These are phyloP conservation scores for Picea glauca DNA, from an alignment of 75 land plant species.

Conservation along the genomic window DNA sequence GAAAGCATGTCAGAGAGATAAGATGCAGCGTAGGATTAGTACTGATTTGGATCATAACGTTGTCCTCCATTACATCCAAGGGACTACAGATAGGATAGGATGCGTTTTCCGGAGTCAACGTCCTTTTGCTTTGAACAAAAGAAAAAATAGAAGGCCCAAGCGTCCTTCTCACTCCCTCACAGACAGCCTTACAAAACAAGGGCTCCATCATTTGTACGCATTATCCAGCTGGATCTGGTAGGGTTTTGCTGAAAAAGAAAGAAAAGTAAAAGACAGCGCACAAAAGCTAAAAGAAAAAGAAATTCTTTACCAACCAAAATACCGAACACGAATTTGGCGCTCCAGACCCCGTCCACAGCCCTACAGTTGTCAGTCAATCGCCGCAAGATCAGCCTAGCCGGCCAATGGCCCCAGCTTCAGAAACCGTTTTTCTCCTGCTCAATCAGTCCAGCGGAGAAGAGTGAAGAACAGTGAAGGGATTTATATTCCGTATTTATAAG, in stretches of 20 bases:
- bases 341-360: not conserved
- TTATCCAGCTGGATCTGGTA: not conserved
- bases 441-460: no score
- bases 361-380: not conserved
- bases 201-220: not conserved
- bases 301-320: conserved; percentile 1
- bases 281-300: not conserved
- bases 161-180: not conserved
- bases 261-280: no score
- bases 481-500: no score
- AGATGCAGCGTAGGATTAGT: no score
- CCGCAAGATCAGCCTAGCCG: not conserved
- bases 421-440: not conserved
- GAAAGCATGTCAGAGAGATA: no score
- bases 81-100: no score
- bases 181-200: not conserved
- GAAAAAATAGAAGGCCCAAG: no score
- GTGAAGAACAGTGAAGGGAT: no score
- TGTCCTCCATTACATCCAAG: no score
- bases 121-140: no score
- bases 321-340: not conserved
- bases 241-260: not conserved
- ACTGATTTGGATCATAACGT: no score
- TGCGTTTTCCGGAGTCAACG: not conserved
- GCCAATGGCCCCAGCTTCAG: not conserved